Conservation (phyloP, 2,329 filamentous ascomycete species). For the Mycosphaerella sp. region DNA sequence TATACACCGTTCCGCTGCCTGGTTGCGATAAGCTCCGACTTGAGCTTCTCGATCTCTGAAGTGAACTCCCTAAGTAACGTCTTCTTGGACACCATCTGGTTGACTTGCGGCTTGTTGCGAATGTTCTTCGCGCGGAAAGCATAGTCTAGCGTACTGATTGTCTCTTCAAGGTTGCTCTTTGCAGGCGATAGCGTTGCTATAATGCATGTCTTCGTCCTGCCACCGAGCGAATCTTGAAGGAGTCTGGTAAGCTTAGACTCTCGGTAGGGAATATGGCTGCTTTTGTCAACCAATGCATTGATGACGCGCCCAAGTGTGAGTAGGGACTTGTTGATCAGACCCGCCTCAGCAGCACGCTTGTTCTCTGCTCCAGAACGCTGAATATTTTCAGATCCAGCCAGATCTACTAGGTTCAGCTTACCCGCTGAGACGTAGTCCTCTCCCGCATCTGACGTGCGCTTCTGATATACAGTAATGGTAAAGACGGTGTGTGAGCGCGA, state of each 20-base stretch:
- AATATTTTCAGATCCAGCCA: conserved; percentile 97
- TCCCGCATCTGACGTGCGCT: conserved; percentile 70
- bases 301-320: conserved; percentile 93
- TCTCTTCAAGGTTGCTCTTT: conserved; percentile 93
- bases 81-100: conserved; percentile 87
- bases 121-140: conserved; percentile 98
- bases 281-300: conserved; percentile 88
- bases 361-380: conserved; percentile 96
- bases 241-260: conserved; percentile 95
- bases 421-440: conserved; percentile 87
- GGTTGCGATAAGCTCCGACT: conserved; percentile 87
- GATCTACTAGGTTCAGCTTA: conserved; percentile 92
- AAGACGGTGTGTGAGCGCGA: conserved; percentile 97
- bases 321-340: conserved; percentile 95
- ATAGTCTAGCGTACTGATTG: conserved; percentile 95
- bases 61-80: conserved; percentile 87
- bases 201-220: conserved; percentile 95
- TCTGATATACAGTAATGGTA: conserved; percentile 87
- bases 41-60: conserved; percentile 85
- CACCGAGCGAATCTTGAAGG: conserved; percentile 92
- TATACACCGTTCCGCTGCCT: conserved; percentile 94
- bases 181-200: conserved; percentile 94
- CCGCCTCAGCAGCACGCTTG: conserved; percentile 91
- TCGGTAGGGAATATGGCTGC: conserved; percentile 81
- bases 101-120: conserved; percentile 93